Percentiles rank a stretch among this genome's conserved stretches.
Conservation (phyloP, 345 rosid genomes). For the Heritiera littoralis region DNA sequence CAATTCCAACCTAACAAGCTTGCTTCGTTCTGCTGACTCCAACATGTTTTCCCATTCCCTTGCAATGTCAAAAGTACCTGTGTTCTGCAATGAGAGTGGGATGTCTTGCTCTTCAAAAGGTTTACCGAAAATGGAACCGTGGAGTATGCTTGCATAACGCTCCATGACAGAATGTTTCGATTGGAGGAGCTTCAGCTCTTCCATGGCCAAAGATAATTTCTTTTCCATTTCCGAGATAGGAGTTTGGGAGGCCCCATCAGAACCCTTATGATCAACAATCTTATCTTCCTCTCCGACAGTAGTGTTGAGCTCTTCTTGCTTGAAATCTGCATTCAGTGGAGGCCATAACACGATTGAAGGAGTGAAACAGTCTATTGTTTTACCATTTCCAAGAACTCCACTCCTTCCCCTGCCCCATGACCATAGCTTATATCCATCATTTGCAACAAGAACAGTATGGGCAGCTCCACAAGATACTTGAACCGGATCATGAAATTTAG, state of each 20-base stretch:
- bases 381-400: constrained; percentile 82
- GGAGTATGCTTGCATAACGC: constrained; percentile 76
- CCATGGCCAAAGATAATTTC: constrained; percentile 53
- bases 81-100: constrained; percentile 49
- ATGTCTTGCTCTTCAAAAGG: constrained; percentile 74
- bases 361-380: constrained; percentile 41
- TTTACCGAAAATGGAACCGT: constrained; percentile 75
- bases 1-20: constrained; percentile 71
- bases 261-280: constrained; percentile 23
- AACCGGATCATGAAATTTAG: constrained; percentile 58
- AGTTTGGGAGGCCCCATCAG: constrained; percentile 15
- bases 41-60: constrained; percentile 82
- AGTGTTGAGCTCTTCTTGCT: constrained; percentile 33
- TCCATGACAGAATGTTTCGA: constrained; percentile 67
- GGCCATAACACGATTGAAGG: constrained; percentile 71
- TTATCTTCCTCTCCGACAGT: constrained; percentile 25
- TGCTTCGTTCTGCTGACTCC: constrained; percentile 64
- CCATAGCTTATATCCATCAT: constrained; percentile 79
- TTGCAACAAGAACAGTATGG: constrained; percentile 75
- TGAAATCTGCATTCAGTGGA: constrained; percentile 41
- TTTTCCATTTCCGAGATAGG: constrained; percentile 34
- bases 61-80: constrained; percentile 59
- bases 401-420: constrained; percentile 95
- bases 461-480: constrained; percentile 88
- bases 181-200: constrained; percentile 68